Percentiles rank a stretch among this genome's conserved stretches.
These are phyloP conservation scores for Backusella luteola DNA, from an alignment of 192 early-diverging fungal species.

Conservation along the genomic window DNA sequence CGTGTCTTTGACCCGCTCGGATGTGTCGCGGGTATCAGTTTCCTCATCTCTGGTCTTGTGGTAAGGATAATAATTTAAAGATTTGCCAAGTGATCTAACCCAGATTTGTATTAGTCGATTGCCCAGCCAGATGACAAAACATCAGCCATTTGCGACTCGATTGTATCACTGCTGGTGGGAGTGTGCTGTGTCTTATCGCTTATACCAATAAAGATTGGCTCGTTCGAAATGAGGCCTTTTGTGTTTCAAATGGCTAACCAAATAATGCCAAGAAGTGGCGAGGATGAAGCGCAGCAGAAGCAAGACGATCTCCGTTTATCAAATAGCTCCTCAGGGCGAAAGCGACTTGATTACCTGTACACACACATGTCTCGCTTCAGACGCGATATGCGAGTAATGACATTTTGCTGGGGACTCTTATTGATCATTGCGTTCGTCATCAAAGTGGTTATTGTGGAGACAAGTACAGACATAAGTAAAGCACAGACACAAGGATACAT, in stretches of 20 bases:
- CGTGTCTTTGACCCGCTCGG: conserved; percentile 27
- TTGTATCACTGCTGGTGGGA: conserved; percentile 28
- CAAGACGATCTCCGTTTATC: conserved; percentile 20
- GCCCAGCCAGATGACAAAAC: conserved; percentile 30
- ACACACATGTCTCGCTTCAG: conserved; percentile 27
- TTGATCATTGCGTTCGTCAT: conserved; percentile 31
- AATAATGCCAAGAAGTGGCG: conserved; percentile 29
- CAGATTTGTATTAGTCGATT: conserved; percentile 27
- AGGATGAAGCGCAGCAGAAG: conserved; percentile 7
- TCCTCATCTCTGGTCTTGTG: conserved; percentile 34
- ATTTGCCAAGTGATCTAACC: not conserved
- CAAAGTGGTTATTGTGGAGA: conserved; percentile 30
- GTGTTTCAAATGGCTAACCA: conserved; percentile 33
- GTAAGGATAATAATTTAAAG: conserved; percentile 10
- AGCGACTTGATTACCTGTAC: conserved; percentile 28
- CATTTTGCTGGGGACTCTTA: conserved; percentile 28
- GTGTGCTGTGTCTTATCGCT: conserved; percentile 29
- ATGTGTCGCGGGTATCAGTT: conserved; percentile 29
- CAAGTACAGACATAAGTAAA: conserved; percentile 9
- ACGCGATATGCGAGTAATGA: conserved; percentile 35
- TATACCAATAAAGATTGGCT: conserved; percentile 21
- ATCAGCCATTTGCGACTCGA: conserved; percentile 25
- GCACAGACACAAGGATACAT: conserved; percentile 14
- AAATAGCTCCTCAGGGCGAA: conserved; percentile 1
- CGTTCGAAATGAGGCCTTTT: conserved; percentile 25